phyloP scores from a whole-genome alignment of 306 rosid genomes.

The Quercus berberidifolia region DNA sequence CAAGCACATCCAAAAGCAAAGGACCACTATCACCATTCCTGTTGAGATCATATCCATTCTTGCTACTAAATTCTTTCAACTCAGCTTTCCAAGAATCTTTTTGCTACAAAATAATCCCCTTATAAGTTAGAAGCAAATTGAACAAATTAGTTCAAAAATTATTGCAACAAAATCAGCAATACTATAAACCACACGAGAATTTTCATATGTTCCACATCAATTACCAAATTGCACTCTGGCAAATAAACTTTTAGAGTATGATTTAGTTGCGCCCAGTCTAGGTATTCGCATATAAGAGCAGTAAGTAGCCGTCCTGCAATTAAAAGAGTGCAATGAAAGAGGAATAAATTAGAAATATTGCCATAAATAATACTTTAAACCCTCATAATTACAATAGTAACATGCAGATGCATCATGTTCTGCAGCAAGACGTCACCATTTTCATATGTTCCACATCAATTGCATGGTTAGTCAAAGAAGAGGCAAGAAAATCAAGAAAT shows the following conservation, averaged over 20 bases:
- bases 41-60: conserved; percentile 93
- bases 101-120: conserved; percentile 50
- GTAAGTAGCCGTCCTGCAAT: conserved; percentile 90
- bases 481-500: background rate
- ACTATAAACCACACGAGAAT: background rate
- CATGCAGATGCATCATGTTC: background rate
- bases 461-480: background rate
- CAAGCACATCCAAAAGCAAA: conserved; percentile 92
- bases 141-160: background rate
- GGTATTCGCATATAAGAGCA: conserved; percentile 84
- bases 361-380: background rate
- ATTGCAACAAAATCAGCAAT: background rate
- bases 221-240: conserved; percentile 98
- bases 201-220: background rate
- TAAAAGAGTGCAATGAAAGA: conserved; percentile 1
- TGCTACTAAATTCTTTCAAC: conserved; percentile 84
- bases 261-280: conserved; percentile 96
- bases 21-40: conserved; percentile 93
- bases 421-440: background rate
- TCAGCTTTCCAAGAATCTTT: conserved; percentile 94
- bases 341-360: background rate
- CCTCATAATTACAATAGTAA: background rate
- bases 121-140: background rate
- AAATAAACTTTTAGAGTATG: conserved; percentile 91
- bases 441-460: background rate